These are phyloP conservation scores for Auriculariales sp. DNA, from an alignment of 768 basidiomycete genomes.

Conservation along the genomic window DNA sequence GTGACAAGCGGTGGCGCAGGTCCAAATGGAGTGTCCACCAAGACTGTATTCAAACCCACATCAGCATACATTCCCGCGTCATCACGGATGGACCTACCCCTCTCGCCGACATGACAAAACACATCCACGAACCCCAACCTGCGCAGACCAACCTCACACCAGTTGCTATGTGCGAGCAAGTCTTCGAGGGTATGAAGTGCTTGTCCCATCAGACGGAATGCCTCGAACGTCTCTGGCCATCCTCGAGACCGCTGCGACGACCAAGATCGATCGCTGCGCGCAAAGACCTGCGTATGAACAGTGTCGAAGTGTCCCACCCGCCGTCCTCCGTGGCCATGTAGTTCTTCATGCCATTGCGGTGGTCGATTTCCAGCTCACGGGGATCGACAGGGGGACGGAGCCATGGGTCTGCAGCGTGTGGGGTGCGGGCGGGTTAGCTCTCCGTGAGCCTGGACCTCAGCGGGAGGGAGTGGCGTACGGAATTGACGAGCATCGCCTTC, in stretches of 20 bases:
- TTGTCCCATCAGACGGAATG: constrained; percentile 60
- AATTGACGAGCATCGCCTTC: constrained; percentile 59
- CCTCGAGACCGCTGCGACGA: constrained; percentile 37
- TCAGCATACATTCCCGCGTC: constrained; percentile 1
- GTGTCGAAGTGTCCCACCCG: constrained; percentile 64
- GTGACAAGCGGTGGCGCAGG: constrained; percentile 49
- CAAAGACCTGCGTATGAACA: constrained; percentile 48
- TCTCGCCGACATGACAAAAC: constrained; percentile 69
- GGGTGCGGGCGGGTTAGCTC: neutral
- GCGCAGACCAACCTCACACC: constrained; percentile 59
- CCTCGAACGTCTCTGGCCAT: constrained; percentile 46
- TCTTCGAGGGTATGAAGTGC: constrained; percentile 61
- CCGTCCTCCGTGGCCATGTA: constrained; percentile 61
- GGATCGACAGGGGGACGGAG: constrained; percentile 60
- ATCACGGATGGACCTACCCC: constrained; percentile 17
- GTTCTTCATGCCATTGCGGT: constrained; percentile 75
- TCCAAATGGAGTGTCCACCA: constrained; percentile 38
- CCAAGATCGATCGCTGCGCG: constrained; percentile 53
- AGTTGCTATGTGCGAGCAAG: constrained; percentile 65
- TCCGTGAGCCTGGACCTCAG: neutral
- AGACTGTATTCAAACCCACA: constrained; percentile 4
- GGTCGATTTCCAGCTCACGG: constrained; percentile 64
- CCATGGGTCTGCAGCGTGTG: constrained; percentile 27
- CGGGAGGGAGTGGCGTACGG: constrained; percentile 11
- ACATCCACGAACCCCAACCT: constrained; percentile 56